phyloP scores from a whole-genome alignment of 306 rosid genomes.

The Rosa multiflora region DNA sequence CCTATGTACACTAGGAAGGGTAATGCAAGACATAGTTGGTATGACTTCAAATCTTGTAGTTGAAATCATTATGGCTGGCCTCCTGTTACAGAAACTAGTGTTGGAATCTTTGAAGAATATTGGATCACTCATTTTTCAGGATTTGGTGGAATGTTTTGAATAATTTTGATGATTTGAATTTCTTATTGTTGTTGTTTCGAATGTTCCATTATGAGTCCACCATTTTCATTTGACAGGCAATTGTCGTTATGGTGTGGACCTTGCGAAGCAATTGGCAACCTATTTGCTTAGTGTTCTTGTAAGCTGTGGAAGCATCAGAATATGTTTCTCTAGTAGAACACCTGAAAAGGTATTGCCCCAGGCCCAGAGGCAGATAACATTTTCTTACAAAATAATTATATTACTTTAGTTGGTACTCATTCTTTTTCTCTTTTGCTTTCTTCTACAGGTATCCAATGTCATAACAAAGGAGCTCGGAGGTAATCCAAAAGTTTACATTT shows the following conservation, averaged over 20 bases:
- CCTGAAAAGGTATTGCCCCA: conserved; percentile 63
- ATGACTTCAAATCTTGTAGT: not conserved
- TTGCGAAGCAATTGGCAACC: conserved; percentile 74
- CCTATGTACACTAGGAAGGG: not conserved
- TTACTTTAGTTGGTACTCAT: not conserved
- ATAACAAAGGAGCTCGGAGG: conserved; percentile 69
- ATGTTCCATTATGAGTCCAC: not conserved
- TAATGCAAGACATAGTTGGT: not conserved
- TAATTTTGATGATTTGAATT: not conserved
- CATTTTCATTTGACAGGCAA: conserved; percentile 47
- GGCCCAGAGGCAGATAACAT: not conserved
- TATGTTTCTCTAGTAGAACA: conserved; percentile 88
- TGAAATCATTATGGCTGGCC: not conserved
- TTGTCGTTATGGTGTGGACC: conserved; percentile 81
- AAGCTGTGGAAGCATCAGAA: conserved; percentile 86
- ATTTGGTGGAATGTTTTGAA: not conserved
- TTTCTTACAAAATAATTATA: conserved; percentile 3
- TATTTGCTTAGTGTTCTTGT: conserved; percentile 61
- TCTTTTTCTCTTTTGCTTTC: conserved; percentile 21
- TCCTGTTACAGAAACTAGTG: not conserved
- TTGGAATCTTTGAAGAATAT: conserved; percentile 3
- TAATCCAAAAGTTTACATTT: conserved; percentile 79
- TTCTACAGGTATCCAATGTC: conserved; percentile 55
- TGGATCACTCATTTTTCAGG: not conserved
- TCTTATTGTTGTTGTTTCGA: not conserved